Evolutionary conservation across 2,329 filamentous ascomycete species (phyloP), one percentile per base, ranked within the genome.

Genomic region (Verticillium zaregamsianum): DNA sequence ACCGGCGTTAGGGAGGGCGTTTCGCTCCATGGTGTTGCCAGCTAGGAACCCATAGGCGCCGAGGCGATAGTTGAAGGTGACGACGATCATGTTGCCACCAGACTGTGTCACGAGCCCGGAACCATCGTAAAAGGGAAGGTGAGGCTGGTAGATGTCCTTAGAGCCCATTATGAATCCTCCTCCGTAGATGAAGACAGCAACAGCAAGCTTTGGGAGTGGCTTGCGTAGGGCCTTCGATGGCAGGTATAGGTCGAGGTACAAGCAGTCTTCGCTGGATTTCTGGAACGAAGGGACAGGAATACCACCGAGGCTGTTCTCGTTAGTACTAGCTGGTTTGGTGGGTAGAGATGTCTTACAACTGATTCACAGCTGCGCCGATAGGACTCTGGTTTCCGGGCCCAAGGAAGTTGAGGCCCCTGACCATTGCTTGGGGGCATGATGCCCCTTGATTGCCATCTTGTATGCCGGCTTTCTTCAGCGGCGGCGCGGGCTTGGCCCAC

Each of bases 161-260:
- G 68, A 72, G 28, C 79, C 79, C n/a, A 74, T 71, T 2, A 73
- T 70, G 64, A 76, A 83, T 20, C 72, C 79, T 3, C 79, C 80
- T 5, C 80, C 80, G 65, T 78, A 78, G 25, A 82, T 70, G 73
- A 74, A 82, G 7, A 80, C 74, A 17, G 78, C 68, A 2, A 82
- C 79, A 2, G 79, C 79, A 8, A 82, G 68, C 57, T 69, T 70
- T n/a, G 70, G 64, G 1, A 68, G 69, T 14, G 73, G 71, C 31
- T 74, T 68, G 20, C 72, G 66, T 23, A 80, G 67, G 0, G 76
- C 78, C 60, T 75, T 75, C 7, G 70, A 73, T 5, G 81, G 81
- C 1, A 81, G 79, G 52, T 77, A 78, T n/a, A 83, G 65, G 65
- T 83, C 80, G 14, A 83, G 74, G 64, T 80, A 81, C 2, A 83